These are phyloP conservation scores for Pelargonium fulgidum DNA, from an alignment of 441 rosid species.

Conservation along the genomic window DNA sequence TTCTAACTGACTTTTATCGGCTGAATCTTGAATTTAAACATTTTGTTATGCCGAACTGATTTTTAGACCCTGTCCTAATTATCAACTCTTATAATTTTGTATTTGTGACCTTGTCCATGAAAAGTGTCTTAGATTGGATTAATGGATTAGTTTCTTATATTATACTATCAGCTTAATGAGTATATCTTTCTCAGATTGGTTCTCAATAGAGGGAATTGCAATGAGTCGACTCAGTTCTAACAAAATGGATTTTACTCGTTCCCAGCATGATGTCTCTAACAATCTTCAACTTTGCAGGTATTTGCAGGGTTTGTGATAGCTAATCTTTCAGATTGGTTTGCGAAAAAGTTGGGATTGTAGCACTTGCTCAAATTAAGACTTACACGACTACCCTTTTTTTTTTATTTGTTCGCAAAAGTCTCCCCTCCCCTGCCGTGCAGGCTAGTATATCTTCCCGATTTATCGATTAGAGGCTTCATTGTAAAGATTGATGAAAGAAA, in stretches of 20 bases:
- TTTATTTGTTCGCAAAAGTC: too few species aligned
- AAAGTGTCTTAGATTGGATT: too few species aligned
- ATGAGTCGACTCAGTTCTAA: neutral
- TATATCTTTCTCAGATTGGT: neutral
- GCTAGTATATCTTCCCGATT: neutral
- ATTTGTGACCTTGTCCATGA: too few species aligned
- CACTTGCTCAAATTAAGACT: slow-evolving; percentile 16
- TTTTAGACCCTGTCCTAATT: too few species aligned
- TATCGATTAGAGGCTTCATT: too few species aligned
- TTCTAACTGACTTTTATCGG: neutral
- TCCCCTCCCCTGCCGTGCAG: neutral
- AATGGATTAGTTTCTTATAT: too few species aligned
- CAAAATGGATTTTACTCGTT: neutral
- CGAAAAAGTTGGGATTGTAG: slow-evolving; percentile 59
- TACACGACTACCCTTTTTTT: neutral
- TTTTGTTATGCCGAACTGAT: neutral
- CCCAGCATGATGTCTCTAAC: neutral
- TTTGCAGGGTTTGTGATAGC: slow-evolving; percentile 91
- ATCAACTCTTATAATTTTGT: too few species aligned
- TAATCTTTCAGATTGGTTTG: slow-evolving; percentile 59
- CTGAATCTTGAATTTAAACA: neutral
- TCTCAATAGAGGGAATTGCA: neutral
- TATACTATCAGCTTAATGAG: neutral
- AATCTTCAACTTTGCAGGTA: slow-evolving; percentile 40
- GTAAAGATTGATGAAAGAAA: neutral